Conservation (phyloP, 306 rosid species). For the Dalbergia cultrata region DNA sequence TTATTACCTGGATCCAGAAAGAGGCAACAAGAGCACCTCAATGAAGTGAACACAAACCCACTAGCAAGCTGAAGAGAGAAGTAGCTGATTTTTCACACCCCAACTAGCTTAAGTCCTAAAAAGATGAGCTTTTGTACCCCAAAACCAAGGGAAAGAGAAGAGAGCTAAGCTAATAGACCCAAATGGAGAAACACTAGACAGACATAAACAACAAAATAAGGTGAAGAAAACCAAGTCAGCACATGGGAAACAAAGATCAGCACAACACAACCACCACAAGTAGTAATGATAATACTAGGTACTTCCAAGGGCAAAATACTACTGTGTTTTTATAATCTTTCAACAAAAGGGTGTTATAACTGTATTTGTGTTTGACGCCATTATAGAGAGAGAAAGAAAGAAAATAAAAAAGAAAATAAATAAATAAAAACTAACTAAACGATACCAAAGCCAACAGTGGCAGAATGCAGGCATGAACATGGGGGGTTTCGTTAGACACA, state of each 20-base stretch:
- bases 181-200: conserved; percentile 43
- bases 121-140: conserved; percentile 50
- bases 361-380: conserved; percentile 38
- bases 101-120: conserved; percentile 45
- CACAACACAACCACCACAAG: conserved; percentile 54
- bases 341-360: conserved; percentile 46
- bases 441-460: conserved; percentile 32
- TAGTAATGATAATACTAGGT: conserved; percentile 53
- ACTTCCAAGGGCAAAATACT: conserved; percentile 42
- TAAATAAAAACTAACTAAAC: background rate
- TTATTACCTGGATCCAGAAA: conserved; percentile 82
- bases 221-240: conserved; percentile 58
- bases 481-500: conserved; percentile 54
- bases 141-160: conserved; percentile 33
- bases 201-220: conserved; percentile 8
- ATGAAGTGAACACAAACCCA: conserved; percentile 47
- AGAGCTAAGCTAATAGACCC: conserved; percentile 3
- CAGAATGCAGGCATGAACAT: conserved; percentile 42
- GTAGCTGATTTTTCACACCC: conserved; percentile 47
- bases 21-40: conserved; percentile 44
- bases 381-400: conserved; percentile 29
- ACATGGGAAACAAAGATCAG: conserved; percentile 66
- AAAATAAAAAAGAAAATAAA: too few species aligned
- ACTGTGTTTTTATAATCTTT: conserved; percentile 20
- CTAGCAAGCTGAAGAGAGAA: conserved; percentile 48